Evolutionary conservation across 192 early-diverging fungal species (phyloP).

Genomic region (Tieghemiomyces parasiticus): DNA sequence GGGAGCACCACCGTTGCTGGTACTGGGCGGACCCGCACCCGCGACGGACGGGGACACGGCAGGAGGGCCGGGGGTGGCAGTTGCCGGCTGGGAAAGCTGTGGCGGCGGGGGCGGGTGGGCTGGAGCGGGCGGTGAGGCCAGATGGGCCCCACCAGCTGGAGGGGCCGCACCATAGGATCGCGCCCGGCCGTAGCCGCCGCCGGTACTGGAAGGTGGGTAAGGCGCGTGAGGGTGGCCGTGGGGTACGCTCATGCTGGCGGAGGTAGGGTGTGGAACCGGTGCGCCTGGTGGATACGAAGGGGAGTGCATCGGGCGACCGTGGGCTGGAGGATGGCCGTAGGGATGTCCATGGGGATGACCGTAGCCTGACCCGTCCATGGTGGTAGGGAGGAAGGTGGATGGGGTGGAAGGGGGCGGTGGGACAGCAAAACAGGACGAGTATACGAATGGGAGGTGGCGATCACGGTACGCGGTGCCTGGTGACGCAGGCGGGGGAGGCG

Average conservation of each 20-base stretch:
- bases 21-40: neutral
- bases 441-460: no score
- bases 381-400: no score
- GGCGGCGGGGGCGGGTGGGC: constrained; percentile 13
- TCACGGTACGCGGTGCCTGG: no score
- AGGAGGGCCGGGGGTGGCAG: constrained; percentile 2
- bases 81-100: constrained; percentile 14
- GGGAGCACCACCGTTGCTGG: neutral
- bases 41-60: constrained; percentile 1
- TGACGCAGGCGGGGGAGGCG: no score
- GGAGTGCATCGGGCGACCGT: neutral
- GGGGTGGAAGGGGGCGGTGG: no score
- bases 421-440: no score
- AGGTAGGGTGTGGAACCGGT: neutral
- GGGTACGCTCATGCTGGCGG: neutral
- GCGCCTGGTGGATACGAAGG: neutral
- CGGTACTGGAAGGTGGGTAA: constrained; percentile 6
- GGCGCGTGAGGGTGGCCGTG: constrained; percentile 16
- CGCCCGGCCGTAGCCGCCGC: neutral
- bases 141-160: neutral
- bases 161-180: neutral
- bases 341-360: constrained; percentile 8
- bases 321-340: neutral
- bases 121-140: constrained; percentile 11
- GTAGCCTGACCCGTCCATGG: constrained; percentile 9